Evolutionary conservation across 306 rosid genomes (phyloP).

Genomic region (Casuarina equisetifolia): DNA sequence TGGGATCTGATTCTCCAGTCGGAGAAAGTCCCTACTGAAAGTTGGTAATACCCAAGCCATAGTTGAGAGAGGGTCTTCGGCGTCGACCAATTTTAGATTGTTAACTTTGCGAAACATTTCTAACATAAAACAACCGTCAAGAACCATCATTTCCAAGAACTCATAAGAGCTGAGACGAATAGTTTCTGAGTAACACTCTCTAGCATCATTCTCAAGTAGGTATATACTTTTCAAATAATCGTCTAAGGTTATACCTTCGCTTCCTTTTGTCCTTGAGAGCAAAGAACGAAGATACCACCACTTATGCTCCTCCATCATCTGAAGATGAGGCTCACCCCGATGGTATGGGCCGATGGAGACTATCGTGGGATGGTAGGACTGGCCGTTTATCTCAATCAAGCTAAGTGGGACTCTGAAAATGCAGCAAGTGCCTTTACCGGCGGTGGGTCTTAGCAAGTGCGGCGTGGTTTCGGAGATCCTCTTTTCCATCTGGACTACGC

Average conservation of each 20-base stretch:
- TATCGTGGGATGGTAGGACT: slow-evolving; percentile 41
- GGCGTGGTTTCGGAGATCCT: slow-evolving; percentile 34
- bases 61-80: slow-evolving; percentile 30
- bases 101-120: slow-evolving; percentile 28
- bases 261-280: slow-evolving; percentile 14
- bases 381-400: slow-evolving; percentile 31
- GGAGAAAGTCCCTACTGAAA: slow-evolving; percentile 30
- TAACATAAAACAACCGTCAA: slow-evolving; percentile 45
- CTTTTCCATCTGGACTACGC: slow-evolving; percentile 23
- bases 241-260: slow-evolving; percentile 5
- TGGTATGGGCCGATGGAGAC: slow-evolving; percentile 51
- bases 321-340: slow-evolving; percentile 19
- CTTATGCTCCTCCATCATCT: slow-evolving; percentile 47
- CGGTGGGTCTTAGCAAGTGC: slow-evolving; percentile 27
- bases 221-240: slow-evolving; percentile 16
- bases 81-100: slow-evolving; percentile 3
- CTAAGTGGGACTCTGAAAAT: slow-evolving; percentile 38
- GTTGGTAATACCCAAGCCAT: slow-evolving; percentile 35
- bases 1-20: slow-evolving; percentile 50
- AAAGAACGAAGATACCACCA: slow-evolving; percentile 33
- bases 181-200: slow-evolving; percentile 40
- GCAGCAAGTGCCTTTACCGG: slow-evolving; percentile 33
- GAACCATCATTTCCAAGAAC: slow-evolving; percentile 38
- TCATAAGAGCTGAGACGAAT: slow-evolving; percentile 11
- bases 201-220: slow-evolving; percentile 27